Base-by-base conservation (phyloP, 2,329 filamentous ascomycete genomes). In the Penicillium aurantiogriseum region DNA sequence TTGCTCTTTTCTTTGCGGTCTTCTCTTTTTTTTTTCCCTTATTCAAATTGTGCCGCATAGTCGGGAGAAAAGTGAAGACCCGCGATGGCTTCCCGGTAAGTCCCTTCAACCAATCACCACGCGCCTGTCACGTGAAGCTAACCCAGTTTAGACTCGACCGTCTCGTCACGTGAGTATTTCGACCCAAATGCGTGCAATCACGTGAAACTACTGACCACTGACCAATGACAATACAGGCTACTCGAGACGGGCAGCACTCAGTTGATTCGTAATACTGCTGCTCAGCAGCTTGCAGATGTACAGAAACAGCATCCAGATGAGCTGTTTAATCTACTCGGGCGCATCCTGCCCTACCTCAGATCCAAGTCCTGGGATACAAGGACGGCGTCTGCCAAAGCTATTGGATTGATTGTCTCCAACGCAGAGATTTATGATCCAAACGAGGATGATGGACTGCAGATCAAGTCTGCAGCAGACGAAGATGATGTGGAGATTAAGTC, bases 251-350 rank as follows among this genome's bases (percentile, higher is more conserved):
- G 94, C 68, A 97, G 93, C 78, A 99, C 94, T 59, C 88, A 89
- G 72, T 83, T 99, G 65, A 97, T 99, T 72, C 88, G 95, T 66
- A 96, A 97, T 72, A 99, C 94, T 62, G 95, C 94, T 61, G 94
- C 96, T 61, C 92, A 95, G 71, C 94, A 99, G 78, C 84, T 99
- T 62, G 94, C 92, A 61, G 94, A 99, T 77, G 94, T 96, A 76
- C 95, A 99, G 77, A 97, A 97, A 74, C 90, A 94, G 74, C 94
- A 97, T 69, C 94, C 94, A 0, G 93, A 99, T 77, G 95, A 99
- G 75, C 81, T 99, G 1, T 97, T 97, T 78, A 97, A 97, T 71
- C 83, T 99, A 7, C 83, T 99, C 13, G 93, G 91, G 31, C 85
- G 93, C 59, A 92, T 99, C 33, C 88, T 99, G n/a, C 93, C 94